phyloP scores from a whole-genome alignment of 2,329 filamentous ascomycete species.

The Neopestalotiopsis clavispora region DNA sequence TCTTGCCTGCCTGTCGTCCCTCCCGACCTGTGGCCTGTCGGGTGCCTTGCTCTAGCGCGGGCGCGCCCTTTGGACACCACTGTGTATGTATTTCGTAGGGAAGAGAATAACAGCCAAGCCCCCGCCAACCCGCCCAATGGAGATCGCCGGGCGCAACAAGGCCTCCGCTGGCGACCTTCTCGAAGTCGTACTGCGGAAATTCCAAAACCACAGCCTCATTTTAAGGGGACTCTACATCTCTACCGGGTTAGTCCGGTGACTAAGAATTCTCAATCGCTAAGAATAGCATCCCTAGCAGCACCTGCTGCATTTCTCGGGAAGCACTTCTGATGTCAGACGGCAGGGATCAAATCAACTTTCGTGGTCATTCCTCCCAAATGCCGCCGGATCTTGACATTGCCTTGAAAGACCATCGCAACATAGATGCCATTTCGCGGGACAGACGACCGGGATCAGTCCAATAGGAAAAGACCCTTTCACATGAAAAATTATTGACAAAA shows the following conservation, averaged over 20 bases:
- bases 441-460: background rate
- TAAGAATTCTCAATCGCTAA: slow-evolving; percentile 20
- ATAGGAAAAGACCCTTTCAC: background rate
- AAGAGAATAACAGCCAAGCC: background rate
- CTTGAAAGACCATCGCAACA: slow-evolving; percentile 1
- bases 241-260: background rate
- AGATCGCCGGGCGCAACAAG: slow-evolving; percentile 9
- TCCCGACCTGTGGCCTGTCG: background rate
- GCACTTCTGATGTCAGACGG: slow-evolving; percentile 28
- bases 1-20: background rate
- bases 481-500: background rate
- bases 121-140: background rate
- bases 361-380: background rate
- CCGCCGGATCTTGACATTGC: background rate
- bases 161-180: background rate
- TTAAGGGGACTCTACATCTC: background rate
- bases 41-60: slow-evolving; percentile 17
- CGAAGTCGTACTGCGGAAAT: slow-evolving; percentile 3
- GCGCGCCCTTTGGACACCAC: background rate
- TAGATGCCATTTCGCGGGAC: background rate
- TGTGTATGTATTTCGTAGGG: background rate
- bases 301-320: slow-evolving; percentile 18
- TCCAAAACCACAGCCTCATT: slow-evolving; percentile 18
- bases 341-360: slow-evolving; percentile 20
- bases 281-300: slow-evolving; percentile 24